Percentiles rank a stretch among this genome's conserved stretches.
phyloP scores from a whole-genome alignment of 192 early-diverging fungal genomes.

The Coemansia guatemalensis region DNA sequence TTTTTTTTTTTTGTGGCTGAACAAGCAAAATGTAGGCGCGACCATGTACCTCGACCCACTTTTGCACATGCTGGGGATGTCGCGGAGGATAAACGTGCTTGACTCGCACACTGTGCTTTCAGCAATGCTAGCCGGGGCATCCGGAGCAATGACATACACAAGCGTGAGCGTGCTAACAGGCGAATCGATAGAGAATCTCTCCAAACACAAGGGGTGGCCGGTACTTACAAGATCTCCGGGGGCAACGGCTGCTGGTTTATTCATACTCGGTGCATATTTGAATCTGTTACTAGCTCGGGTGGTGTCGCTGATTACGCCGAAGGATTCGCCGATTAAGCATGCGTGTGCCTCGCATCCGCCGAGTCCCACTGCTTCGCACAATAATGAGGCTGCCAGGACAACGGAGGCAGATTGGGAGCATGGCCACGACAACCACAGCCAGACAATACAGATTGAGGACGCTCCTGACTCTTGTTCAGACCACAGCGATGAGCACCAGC shows the following conservation, averaged over 20 bases:
- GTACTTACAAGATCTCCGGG: conserved; percentile 19
- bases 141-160: conserved; percentile 51
- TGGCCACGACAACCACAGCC: conserved; percentile 9
- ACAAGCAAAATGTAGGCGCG: conserved; percentile 19
- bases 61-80: conserved; percentile 32
- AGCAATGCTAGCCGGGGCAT: conserved; percentile 37
- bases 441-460: conserved; percentile 6
- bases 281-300: conserved; percentile 34
- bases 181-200: conserved; percentile 40
- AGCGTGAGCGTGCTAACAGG: conserved; percentile 38
- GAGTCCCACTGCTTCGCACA: conserved; percentile 13
- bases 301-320: conserved; percentile 30
- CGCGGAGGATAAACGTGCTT: conserved; percentile 29
- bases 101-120: conserved; percentile 46
- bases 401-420: neutral
- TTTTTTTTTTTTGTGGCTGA: neutral
- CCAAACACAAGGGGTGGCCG: conserved; percentile 8
- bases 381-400: neutral
- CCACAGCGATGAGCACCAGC: conserved; percentile 17
- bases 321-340: conserved; percentile 45
- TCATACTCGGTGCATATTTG: conserved; percentile 31
- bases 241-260: conserved; percentile 24
- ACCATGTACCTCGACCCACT: conserved; percentile 44
- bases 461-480: neutral
- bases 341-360: conserved; percentile 45